phyloP scores from a whole-genome alignment of 2,329 filamentous ascomycete species.

The Colletotrichum sp. region DNA sequence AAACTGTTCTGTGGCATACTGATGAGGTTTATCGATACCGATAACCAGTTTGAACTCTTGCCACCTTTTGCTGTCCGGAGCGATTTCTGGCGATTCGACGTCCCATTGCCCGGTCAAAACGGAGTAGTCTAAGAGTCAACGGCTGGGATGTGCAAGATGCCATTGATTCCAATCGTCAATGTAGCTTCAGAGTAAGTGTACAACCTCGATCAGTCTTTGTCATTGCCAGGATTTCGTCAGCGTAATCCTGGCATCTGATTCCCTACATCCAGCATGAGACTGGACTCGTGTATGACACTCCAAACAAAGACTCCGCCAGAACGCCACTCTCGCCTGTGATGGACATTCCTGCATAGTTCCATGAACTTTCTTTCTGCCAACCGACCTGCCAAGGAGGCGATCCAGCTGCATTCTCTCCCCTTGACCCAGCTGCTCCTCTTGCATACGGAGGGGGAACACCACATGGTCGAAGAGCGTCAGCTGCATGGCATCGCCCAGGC shows the following conservation, averaged over 20 bases:
- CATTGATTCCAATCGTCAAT: neutral
- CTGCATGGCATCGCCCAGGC: neutral
- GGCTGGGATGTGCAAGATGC: neutral
- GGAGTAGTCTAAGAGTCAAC: neutral
- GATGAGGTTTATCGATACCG: neutral
- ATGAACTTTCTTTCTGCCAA: neutral
- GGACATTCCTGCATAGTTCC: neutral
- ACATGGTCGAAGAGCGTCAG: neutral
- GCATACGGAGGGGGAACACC: neutral
- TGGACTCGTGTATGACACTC: neutral
- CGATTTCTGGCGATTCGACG: neutral
- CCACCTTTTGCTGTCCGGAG: neutral
- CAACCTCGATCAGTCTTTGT: neutral
- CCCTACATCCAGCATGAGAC: neutral
- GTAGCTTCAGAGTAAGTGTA: neutral
- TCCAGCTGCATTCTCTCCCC: neutral
- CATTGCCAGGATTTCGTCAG: neutral
- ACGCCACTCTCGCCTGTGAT: neutral
- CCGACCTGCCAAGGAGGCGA: neutral
- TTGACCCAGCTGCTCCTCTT: neutral
- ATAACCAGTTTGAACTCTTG: neutral
- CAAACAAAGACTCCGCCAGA: neutral
- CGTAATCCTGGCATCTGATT: neutral
- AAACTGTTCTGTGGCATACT: neutral
- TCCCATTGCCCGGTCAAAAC: rapidly evolving